These are phyloP conservation scores for Iberis amara DNA, from an alignment of 441 rosid species.

Conservation along the genomic window DNA sequence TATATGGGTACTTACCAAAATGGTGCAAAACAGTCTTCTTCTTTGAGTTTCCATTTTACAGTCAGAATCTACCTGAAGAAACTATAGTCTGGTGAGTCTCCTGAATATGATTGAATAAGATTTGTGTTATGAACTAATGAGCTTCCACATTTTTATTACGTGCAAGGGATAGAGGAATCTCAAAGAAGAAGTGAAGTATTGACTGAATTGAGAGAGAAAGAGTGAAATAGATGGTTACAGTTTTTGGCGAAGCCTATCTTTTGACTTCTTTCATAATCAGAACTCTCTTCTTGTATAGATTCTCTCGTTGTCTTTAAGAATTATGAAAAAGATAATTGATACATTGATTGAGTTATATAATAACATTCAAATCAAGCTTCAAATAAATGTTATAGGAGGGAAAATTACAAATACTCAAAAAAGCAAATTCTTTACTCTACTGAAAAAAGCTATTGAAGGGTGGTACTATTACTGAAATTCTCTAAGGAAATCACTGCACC, in stretches of 20 bases:
- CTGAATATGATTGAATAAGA: background rate
- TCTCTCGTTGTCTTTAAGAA: slow-evolving; percentile 10
- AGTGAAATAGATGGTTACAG: background rate
- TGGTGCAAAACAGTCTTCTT: slow-evolving; percentile 64
- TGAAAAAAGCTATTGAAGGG: slow-evolving; percentile 29
- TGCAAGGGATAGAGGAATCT: slow-evolving; percentile 31
- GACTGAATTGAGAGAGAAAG: slow-evolving; percentile 24
- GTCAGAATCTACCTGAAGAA: slow-evolving; percentile 58
- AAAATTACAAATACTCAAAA: slow-evolving; percentile 7
- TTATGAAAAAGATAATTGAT: slow-evolving; percentile 11
- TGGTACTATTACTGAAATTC: slow-evolving; percentile 59
- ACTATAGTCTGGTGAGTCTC: slow-evolving; percentile 56
- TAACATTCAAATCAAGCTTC: slow-evolving; percentile 14
- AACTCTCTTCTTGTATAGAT: slow-evolving; percentile 15
- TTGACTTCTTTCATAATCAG: background rate
- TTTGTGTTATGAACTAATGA: slow-evolving; percentile 7
- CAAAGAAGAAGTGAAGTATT: slow-evolving; percentile 19
- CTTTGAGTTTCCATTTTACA: slow-evolving; percentile 76
- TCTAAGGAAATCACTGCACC: slow-evolving; percentile 81
- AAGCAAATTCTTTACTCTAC: background rate
- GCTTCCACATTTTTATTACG: slow-evolving; percentile 5
- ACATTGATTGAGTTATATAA: slow-evolving; percentile 23
- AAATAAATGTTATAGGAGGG: slow-evolving; percentile 1
- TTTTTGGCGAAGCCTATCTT: background rate
- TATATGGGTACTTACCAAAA: slow-evolving; percentile 59